These are phyloP conservation scores for Tephrocybe sp. DNA, from an alignment of 768 basidiomycete genomes.

Conservation along the genomic window DNA sequence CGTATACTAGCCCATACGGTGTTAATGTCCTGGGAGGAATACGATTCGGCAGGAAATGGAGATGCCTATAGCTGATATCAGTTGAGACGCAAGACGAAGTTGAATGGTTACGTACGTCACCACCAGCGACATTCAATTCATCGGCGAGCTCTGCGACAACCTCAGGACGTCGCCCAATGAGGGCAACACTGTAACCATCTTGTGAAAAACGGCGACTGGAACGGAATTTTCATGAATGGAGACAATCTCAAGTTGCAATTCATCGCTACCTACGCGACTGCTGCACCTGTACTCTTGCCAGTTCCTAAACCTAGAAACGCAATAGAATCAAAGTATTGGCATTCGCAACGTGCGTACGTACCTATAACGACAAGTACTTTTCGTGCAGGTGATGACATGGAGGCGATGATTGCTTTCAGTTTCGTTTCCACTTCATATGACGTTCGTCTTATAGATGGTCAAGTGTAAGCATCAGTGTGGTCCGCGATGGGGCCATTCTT, in stretches of 20 bases:
- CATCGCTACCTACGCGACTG: conserved; percentile 46
- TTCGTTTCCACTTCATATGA: not conserved
- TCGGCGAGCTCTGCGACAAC: conserved; percentile 49
- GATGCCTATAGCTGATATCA: conserved; percentile 39
- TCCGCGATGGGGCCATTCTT: not conserved
- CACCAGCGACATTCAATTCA: conserved; percentile 55
- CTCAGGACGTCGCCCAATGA: conserved; percentile 57
- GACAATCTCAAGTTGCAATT: not conserved
- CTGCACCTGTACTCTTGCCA: conserved; percentile 52
- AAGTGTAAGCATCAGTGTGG: not conserved
- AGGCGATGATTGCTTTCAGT: too few species aligned
- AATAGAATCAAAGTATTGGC: not conserved
- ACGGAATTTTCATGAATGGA: not conserved
- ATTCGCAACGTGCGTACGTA: not conserved
- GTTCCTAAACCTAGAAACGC: conserved; percentile 38
- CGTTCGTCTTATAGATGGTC: not conserved
- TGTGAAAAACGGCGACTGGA: conserved; percentile 56
- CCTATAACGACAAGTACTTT: not conserved
- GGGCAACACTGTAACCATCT: conserved; percentile 62
- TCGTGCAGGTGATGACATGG: not conserved
- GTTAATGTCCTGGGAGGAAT: conserved; percentile 49
- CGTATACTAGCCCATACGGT: conserved; percentile 47
- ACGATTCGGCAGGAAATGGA: conserved; percentile 50
- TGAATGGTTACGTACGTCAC: conserved; percentile 40
- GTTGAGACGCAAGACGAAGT: not conserved